Percentiles rank a stretch among this genome's conserved stretches.
Evolutionary conservation across 2,329 filamentous ascomycete species (phyloP).

Genomic region (Fusarium devonianum): DNA sequence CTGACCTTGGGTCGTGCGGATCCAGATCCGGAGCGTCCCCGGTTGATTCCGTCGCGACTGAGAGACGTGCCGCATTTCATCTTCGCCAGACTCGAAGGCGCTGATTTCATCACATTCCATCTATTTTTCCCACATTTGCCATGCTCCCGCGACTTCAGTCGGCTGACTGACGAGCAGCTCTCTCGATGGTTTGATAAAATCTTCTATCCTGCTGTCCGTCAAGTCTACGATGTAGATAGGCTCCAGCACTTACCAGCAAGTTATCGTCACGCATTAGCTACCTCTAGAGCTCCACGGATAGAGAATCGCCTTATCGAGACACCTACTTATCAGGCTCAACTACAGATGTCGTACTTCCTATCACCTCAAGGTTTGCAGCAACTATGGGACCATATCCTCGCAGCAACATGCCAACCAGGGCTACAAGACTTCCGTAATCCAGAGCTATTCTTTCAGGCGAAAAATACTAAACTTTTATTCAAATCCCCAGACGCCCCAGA

Average conservation of each 20-base stretch:
- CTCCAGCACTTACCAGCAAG: slow-evolving; percentile 17
- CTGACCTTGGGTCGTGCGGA: slow-evolving; percentile 4
- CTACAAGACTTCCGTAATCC: slow-evolving; percentile 6
- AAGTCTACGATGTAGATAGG: slow-evolving; percentile 7
- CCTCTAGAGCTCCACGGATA: neutral
- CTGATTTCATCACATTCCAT: slow-evolving; percentile 16
- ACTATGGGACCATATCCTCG: slow-evolving; percentile 10
- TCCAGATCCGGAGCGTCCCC: slow-evolving; percentile 6
- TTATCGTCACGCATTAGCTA: slow-evolving; percentile 20
- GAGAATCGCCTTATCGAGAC: slow-evolving; percentile 12
- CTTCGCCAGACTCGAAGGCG: slow-evolving; percentile 7
- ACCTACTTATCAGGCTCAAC: slow-evolving; percentile 2
- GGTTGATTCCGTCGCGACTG: slow-evolving; percentile 7
- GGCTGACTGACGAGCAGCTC: slow-evolving; percentile 11
- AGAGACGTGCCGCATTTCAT: slow-evolving; percentile 19
- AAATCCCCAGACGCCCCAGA: neutral
- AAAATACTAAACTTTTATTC: neutral
- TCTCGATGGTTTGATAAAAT: slow-evolving; percentile 19
- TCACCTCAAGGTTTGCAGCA: slow-evolving; percentile 8
- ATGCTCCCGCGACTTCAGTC: slow-evolving; percentile 8
- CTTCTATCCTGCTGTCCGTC: slow-evolving; percentile 16
- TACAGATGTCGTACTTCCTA: slow-evolving; percentile 15
- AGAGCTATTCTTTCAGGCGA: slow-evolving; percentile 3
- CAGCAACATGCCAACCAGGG: slow-evolving; percentile 5
- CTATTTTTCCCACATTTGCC: slow-evolving; percentile 16